Conservation (phyloP, 768 basidiomycete genomes). For the Lactarius sanguifluus region DNA sequence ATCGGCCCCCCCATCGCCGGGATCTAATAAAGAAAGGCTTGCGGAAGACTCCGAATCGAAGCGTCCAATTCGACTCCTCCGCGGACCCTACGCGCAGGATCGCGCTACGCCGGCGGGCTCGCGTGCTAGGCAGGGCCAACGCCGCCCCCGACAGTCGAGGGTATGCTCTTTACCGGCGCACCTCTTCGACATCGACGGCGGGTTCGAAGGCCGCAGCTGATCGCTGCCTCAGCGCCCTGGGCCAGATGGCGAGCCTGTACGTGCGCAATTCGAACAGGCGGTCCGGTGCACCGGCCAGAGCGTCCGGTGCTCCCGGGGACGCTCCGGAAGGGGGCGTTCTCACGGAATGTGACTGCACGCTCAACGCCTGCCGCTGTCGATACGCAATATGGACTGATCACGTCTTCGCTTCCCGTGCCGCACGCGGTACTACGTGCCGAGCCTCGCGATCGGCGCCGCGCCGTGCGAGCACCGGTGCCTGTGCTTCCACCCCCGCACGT, state of each 20-base stretch:
- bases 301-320: background rate
- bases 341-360: no score
- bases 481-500: slow-evolving; percentile 46
- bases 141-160: slow-evolving; percentile 88
- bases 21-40: background rate
- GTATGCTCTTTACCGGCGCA: slow-evolving; percentile 70
- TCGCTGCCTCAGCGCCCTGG: slow-evolving; percentile 89
- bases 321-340: background rate
- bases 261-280: slow-evolving; percentile 77
- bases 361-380: no score
- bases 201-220: slow-evolving; percentile 90
- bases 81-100: slow-evolving; percentile 81
- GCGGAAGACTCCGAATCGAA: slow-evolving; percentile 34
- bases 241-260: slow-evolving; percentile 92
- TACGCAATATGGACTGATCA: no score
- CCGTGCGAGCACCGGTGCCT: background rate
- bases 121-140: slow-evolving; percentile 72
- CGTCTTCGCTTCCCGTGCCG: no score
- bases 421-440: slow-evolving; percentile 35
- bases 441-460: slow-evolving; percentile 67
- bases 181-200: slow-evolving; percentile 70
- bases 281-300: slow-evolving; percentile 2
- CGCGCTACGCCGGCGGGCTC: slow-evolving; percentile 86
- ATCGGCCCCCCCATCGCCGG: background rate
- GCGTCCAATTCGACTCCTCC: slow-evolving; percentile 58